Evolutionary conservation across 441 rosid genomes (phyloP).

Genomic region (Bocquillonia castaneifolia): DNA sequence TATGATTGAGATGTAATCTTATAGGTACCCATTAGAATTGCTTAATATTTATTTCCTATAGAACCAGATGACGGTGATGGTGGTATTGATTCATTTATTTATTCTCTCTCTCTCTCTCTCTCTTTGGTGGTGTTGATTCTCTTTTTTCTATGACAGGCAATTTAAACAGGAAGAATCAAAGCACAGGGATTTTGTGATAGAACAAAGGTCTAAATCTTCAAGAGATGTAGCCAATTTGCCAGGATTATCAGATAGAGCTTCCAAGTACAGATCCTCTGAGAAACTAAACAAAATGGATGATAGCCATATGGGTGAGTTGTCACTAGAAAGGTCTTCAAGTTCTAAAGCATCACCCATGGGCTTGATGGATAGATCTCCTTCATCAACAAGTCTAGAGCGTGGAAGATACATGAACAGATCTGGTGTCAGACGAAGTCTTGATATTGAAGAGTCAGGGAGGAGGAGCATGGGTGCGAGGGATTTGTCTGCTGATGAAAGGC

Average conservation of each 20-base stretch:
- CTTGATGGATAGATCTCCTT: constrained; percentile 73
- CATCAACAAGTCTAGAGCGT: constrained; percentile 70
- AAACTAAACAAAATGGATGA: constrained; percentile 60
- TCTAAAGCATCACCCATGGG: constrained; percentile 77
- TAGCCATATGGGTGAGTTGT: constrained; percentile 55
- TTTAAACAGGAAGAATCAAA: constrained; percentile 47
- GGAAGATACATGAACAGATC: constrained; percentile 48
- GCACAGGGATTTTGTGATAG: constrained; percentile 40
- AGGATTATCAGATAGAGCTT: constrained; percentile 56
- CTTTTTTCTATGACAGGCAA: constrained; percentile 43
- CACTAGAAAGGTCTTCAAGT: constrained; percentile 59
- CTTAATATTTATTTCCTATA: neutral
- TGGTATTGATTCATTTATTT: neutral
- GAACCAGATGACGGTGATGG: neutral
- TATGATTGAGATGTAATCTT: neutral
- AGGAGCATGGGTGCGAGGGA: constrained; percentile 59
- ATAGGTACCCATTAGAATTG: neutral
- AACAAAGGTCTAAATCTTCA: constrained; percentile 54
- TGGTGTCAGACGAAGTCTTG: constrained; percentile 61
- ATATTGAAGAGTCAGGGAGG: constrained; percentile 67
- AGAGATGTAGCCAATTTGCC: constrained; percentile 50
- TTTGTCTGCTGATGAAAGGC: constrained; percentile 51
- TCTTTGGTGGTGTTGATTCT: neutral
- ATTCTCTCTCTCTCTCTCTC: no score
- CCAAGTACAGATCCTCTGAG: constrained; percentile 57